Base-by-base conservation (phyloP, 176 grass and related monocot genomes). In the Avena sativa region DNA sequence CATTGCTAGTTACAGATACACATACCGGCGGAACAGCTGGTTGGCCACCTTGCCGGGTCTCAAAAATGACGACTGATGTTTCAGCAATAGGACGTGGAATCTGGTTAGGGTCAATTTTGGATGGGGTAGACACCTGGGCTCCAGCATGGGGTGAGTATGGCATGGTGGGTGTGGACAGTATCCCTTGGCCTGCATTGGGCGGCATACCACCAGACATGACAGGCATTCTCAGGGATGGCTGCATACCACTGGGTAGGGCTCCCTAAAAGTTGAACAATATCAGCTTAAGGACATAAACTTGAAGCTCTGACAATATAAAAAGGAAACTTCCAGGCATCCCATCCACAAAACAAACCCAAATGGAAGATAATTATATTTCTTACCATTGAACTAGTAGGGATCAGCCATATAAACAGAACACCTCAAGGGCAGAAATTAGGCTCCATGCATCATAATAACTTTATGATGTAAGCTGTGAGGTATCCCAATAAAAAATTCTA, bases 51-150 rank as follows among this genome's bases (percentile, higher is more conserved):
- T 91, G 92, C 59, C 92, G 88, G 77, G 95, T 92, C 73, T 97
- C 90, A 73, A 92, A 97, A 59, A 92, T 67, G 36, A 84, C 15
- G 1, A 92, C 65, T 56, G 90, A 92, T 43, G 88, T 79, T 58
- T 87, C 89, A 43, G 95, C 65, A 49, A 97, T 77, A 52, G 95
- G 95, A 32, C 92, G 86, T 0, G 95, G 95, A 53, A 97, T 94
- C 79, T 97, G 95, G 85, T 91, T 94, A 44, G 95, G 95, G 70
- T 97, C 95, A 49, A 97, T 97, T 67, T 94, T 97, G 11, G 90
- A 97, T 74, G 91, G 91, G 4, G 94, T 93, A 23, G 90, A 84
- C 9, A 94, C 74, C 84, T 92, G 86, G 53, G 87, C 58, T 73
- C 89, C 91, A 74, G 90, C 88, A 87, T 89, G 95, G 56, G 95